These are phyloP conservation scores for Sodiomyces alkalinus DNA, from an alignment of 2,329 filamentous ascomycete species.

Conservation along the genomic window DNA sequence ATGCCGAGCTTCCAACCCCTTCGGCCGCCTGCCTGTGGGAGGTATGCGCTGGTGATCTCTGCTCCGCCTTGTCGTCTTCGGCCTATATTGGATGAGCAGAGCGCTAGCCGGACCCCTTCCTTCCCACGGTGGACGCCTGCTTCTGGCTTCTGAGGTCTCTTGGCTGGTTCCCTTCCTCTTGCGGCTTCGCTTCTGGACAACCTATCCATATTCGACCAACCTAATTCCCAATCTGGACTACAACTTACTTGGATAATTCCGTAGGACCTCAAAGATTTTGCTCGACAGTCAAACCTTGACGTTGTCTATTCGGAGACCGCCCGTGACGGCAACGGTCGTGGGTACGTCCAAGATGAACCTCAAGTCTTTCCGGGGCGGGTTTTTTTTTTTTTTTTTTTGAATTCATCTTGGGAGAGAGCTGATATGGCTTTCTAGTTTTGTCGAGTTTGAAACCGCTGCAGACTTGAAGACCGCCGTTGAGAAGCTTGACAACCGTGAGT, in stretches of 20 bases:
- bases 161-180: conserved; percentile 3
- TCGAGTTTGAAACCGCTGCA: conserved; percentile 88
- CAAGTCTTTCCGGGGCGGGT: too few relatives aligned
- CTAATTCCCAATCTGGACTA: conserved; percentile 35
- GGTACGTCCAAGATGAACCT: conserved; percentile 54
- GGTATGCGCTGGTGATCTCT: too few relatives aligned
- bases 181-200: conserved; percentile 13
- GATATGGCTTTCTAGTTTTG: conserved; percentile 72
- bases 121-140: conserved; percentile 23
- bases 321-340: conserved; percentile 81
- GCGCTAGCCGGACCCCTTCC: too few relatives aligned
- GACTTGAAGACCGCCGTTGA: conserved; percentile 86
- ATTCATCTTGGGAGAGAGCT: too few relatives aligned
- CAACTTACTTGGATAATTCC: conserved; percentile 72
- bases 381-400: too few relatives aligned
- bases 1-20: conserved; percentile 2
- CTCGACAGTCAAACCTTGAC: conserved; percentile 87
- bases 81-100: not conserved
- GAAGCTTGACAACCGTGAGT: conserved; percentile 84
- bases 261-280: conserved; percentile 99
- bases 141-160: conserved; percentile 15
- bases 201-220: conserved; percentile 17
- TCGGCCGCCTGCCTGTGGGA: too few relatives aligned
- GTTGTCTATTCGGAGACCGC: conserved; percentile 96
- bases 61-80: too few relatives aligned